Percentiles rank a stretch among this genome's conserved stretches.
Evolutionary conservation across 768 basidiomycete species (phyloP).

Genomic region (Rhodotorula paludigena): DNA sequence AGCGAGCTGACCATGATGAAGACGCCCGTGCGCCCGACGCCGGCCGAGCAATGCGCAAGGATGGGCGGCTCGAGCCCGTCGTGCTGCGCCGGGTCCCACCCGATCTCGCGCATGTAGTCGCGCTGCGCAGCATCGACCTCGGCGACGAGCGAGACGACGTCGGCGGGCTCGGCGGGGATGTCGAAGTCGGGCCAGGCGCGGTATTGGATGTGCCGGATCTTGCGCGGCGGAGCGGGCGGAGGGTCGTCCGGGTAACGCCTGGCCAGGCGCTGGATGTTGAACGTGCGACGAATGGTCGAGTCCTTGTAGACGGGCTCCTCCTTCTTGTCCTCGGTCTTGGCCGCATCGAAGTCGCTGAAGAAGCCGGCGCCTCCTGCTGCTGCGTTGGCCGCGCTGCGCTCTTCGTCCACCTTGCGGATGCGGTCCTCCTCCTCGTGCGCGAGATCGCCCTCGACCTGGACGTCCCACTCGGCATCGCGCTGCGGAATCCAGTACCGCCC

Average conservation of each 20-base stretch:
- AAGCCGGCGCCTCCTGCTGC: slow-evolving; percentile 34
- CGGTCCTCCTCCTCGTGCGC: slow-evolving; percentile 19
- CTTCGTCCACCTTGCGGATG: background rate
- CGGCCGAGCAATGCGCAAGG: slow-evolving; percentile 84
- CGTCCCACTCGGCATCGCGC: slow-evolving; percentile 23
- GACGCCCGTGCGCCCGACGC: slow-evolving; percentile 88
- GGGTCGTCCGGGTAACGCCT: background rate
- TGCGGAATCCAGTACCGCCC: slow-evolving; percentile 65
- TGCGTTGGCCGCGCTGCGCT: background rate
- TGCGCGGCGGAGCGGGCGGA: slow-evolving; percentile 20
- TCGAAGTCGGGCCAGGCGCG: slow-evolving; percentile 96
- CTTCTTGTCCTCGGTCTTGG: background rate
- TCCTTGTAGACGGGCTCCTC: background rate
- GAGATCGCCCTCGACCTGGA: slow-evolving; percentile 17
- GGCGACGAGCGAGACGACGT: slow-evolving; percentile 66
- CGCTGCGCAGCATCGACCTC: slow-evolving; percentile 56
- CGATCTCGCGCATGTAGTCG: slow-evolving; percentile 27
- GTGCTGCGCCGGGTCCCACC: slow-evolving; percentile 23
- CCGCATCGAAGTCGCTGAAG: slow-evolving; percentile 35
- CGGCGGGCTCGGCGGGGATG: slow-evolving; percentile 76
- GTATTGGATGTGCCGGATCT: slow-evolving; percentile 79
- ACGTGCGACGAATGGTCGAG: slow-evolving; percentile 51
- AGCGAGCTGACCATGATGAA: slow-evolving; percentile 70
- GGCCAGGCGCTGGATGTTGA: slow-evolving; percentile 62
- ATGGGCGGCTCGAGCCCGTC: slow-evolving; percentile 52